These are phyloP conservation scores for Claviceps fusiformis DNA, from an alignment of 2,329 filamentous ascomycete genomes.

Conservation along the genomic window DNA sequence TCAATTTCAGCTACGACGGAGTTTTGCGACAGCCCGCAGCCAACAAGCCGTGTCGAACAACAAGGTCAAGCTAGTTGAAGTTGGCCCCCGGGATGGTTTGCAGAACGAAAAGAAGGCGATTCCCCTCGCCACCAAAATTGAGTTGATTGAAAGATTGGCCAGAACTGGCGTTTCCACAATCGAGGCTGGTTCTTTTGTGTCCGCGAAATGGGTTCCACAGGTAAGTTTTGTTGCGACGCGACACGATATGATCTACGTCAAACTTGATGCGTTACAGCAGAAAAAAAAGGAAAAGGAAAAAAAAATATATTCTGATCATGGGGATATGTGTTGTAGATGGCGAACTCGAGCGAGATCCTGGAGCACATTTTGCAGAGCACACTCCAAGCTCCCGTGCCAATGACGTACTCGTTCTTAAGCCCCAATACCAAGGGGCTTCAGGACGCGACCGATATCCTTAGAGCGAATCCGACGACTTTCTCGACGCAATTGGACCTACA, in stretches of 20 bases:
- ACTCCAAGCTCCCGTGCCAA: conserved; percentile 36
- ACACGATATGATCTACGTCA: neutral
- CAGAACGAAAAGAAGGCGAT: conserved; percentile 71
- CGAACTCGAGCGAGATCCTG: conserved; percentile 62
- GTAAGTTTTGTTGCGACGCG: conserved; percentile 23
- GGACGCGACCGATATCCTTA: conserved; percentile 43
- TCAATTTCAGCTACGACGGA: conserved; percentile 18
- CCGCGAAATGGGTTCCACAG: conserved; percentile 76
- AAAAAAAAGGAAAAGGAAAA: too few relatives aligned
- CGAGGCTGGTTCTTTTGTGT: conserved; percentile 71
- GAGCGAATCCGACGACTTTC: conserved; percentile 34
- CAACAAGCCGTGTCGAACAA: conserved; percentile 22
- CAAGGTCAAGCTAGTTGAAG: conserved; percentile 58
- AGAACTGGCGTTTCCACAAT: conserved; percentile 58
- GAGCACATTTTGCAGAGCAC: conserved; percentile 49
- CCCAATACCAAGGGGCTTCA: conserved; percentile 63
- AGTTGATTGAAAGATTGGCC: conserved; percentile 57
- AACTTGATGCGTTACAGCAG: too few relatives aligned
- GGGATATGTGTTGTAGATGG: conserved; percentile 43
- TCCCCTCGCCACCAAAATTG: conserved; percentile 58
- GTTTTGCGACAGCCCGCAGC: conserved; percentile 26
- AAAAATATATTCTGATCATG: neutral
- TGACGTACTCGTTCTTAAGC: conserved; percentile 69
- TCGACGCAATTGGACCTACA: conserved; percentile 35
- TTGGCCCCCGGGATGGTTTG: conserved; percentile 73